Conservation (phyloP, 768 basidiomycete species). For the Suillus subalutaceus region DNA sequence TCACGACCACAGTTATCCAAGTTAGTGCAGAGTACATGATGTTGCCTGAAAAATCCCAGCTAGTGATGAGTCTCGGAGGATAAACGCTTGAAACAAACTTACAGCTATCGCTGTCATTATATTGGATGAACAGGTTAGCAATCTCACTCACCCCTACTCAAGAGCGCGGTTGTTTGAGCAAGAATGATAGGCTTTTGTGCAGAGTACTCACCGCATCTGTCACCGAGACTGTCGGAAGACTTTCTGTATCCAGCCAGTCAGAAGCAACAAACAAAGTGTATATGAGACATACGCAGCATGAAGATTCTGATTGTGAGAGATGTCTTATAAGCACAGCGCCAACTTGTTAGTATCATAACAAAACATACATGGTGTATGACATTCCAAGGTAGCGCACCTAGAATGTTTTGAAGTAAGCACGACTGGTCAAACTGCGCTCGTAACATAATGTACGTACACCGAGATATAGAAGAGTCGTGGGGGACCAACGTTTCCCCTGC, state of each 20-base stretch:
- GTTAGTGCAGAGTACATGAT: background rate
- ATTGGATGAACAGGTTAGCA: background rate
- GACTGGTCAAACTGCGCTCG: background rate
- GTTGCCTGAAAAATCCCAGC: background rate
- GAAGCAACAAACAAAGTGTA: background rate
- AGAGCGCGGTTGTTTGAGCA: background rate
- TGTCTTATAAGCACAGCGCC: background rate
- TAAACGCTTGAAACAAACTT: background rate
- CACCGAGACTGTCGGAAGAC: too few species aligned
- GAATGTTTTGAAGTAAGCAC: background rate
- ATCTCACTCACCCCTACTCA: background rate
- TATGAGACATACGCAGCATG: background rate
- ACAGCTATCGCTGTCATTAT: background rate
- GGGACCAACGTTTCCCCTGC: background rate
- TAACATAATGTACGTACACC: background rate
- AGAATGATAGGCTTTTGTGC: background rate
- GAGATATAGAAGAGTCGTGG: background rate
- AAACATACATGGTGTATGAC: background rate
- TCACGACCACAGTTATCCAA: background rate
- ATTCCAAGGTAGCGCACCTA: slow-evolving; percentile 4
- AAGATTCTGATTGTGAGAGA: background rate
- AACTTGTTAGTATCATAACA: background rate
- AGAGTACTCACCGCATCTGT: background rate
- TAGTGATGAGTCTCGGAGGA: background rate
- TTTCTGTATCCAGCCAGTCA: background rate